These are phyloP conservation scores for Podospora bellae-mahoneyi DNA, from an alignment of 495 filamentous ascomycete species.

Conservation along the genomic window DNA sequence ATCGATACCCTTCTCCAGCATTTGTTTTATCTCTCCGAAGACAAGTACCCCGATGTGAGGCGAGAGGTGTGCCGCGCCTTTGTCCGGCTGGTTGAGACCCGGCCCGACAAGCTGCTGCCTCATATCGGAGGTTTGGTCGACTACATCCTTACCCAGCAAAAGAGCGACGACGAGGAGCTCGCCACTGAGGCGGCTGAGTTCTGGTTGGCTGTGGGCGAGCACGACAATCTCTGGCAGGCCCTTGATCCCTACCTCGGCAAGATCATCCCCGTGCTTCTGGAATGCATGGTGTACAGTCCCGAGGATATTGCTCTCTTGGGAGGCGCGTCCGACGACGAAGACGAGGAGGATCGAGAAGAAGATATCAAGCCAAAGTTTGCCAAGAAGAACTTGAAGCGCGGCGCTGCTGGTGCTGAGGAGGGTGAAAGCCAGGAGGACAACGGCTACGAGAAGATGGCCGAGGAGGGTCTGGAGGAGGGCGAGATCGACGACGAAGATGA, in stretches of 20 bases:
- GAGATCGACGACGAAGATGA: slow-evolving; percentile 72
- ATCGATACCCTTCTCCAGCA: slow-evolving; percentile 77
- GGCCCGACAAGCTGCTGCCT: slow-evolving; percentile 83
- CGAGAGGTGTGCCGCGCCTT: slow-evolving; percentile 91
- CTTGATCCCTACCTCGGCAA: slow-evolving; percentile 75
- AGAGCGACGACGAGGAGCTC: slow-evolving; percentile 84
- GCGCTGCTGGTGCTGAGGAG: slow-evolving; percentile 50
- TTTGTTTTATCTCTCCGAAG: slow-evolving; percentile 75
- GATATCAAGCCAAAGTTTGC: slow-evolving; percentile 94
- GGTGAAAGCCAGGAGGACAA: slow-evolving; percentile 50
- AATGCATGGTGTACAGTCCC: slow-evolving; percentile 94
- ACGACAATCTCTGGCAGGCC: slow-evolving; percentile 66
- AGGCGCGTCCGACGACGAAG: slow-evolving; percentile 82
- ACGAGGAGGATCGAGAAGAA: slow-evolving; percentile 81
- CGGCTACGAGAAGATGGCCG: slow-evolving; percentile 48
- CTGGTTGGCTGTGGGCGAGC: slow-evolving; percentile 91
- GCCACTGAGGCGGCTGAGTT: slow-evolving; percentile 96
- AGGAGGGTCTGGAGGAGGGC: slow-evolving; percentile 83
- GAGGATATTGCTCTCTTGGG: slow-evolving; percentile 85
- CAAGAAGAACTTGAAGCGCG: slow-evolving; percentile 57
- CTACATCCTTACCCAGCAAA: slow-evolving; percentile 88
- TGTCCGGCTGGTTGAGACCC: slow-evolving; percentile 84
- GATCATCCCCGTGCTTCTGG: slow-evolving; percentile 85
- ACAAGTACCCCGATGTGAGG: slow-evolving; percentile 72
- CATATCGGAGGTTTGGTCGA: slow-evolving; percentile 86